Conservation (phyloP, 2,329 filamentous ascomycete genomes). For the Elsinoe arachidis region DNA sequence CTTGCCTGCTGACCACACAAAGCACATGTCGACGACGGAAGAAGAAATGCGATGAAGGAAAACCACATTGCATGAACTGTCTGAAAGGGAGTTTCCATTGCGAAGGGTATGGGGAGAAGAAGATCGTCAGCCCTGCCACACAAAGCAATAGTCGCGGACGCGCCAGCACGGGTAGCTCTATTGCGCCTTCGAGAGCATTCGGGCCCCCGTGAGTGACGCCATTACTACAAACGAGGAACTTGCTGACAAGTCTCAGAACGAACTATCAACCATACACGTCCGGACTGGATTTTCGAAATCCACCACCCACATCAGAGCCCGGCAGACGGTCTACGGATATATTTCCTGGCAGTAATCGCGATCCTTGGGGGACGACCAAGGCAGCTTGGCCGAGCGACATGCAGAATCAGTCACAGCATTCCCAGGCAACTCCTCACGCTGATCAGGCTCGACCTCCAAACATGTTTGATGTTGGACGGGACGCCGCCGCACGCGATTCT, state of each 20-base stretch:
- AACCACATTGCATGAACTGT: slow-evolving; percentile 90
- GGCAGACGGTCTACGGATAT: slow-evolving; percentile 1
- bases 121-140: slow-evolving; percentile 51
- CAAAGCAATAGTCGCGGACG: slow-evolving; percentile 53
- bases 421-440: background rate
- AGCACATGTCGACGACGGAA: slow-evolving; percentile 52
- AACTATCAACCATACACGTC: background rate
- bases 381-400: background rate
- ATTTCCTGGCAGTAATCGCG: background rate
- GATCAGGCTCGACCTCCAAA: background rate
- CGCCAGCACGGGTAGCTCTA: background rate
- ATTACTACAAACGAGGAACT: background rate
- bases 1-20: background rate
- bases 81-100: slow-evolving; percentile 82
- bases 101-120: slow-evolving; percentile 74
- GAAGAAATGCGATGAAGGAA: slow-evolving; percentile 95
- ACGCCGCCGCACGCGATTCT: background rate
- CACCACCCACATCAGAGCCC: background rate
- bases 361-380: background rate
- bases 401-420: background rate
- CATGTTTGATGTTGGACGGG: background rate
- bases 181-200: background rate
- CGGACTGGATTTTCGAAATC: background rate
- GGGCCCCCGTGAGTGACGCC: background rate
- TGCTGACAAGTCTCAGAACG: background rate